Percentiles rank a stretch among this genome's conserved stretches.
phyloP scores from a whole-genome alignment of 805 yeast species.

The Candida chauliodis region DNA sequence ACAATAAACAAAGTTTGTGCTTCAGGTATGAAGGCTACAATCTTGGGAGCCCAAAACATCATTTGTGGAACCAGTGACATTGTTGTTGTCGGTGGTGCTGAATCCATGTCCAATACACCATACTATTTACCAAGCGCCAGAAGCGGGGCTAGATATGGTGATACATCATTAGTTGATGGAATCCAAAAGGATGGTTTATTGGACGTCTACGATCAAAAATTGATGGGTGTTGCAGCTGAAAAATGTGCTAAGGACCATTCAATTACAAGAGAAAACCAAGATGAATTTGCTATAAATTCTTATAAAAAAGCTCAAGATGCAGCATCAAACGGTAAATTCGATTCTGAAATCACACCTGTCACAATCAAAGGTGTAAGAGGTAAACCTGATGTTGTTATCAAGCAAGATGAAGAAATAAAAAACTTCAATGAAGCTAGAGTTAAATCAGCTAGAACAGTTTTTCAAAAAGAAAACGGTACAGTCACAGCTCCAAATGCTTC shows the following conservation, averaged over 20 bases:
- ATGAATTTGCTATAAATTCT: constrained; percentile 78
- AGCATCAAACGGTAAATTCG: constrained; percentile 75
- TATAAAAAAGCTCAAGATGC: constrained; percentile 87
- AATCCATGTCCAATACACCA: constrained; percentile 94
- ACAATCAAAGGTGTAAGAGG: constrained; percentile 86
- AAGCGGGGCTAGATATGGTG: constrained; percentile 88
- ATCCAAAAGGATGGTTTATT: constrained; percentile 86
- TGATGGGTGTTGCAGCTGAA: constrained; percentile 98
- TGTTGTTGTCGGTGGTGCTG: constrained; percentile 96
- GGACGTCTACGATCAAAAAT: constrained; percentile 83
- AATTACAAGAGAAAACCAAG: constrained; percentile 83
- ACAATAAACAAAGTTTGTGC: constrained; percentile 97
- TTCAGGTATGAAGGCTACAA: constrained; percentile 89
- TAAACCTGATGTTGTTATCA: constrained; percentile 73
- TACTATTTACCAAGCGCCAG: constrained; percentile 87
- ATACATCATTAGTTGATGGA: constrained; percentile 76
- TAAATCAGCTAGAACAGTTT: constrained; percentile 85
- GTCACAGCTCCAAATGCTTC: constrained; percentile 98
- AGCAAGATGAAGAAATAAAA: constrained; percentile 77
- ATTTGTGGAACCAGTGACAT: constrained; percentile 86
- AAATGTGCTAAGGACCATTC: constrained; percentile 85
- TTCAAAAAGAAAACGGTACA: constrained; percentile 91
- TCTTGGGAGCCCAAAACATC: constrained; percentile 86
- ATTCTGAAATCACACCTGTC: constrained; percentile 78
- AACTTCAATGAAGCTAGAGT: constrained; percentile 77